phyloP scores from a whole-genome alignment of 768 basidiomycete genomes.

The Chlorophyllum brunneum region DNA sequence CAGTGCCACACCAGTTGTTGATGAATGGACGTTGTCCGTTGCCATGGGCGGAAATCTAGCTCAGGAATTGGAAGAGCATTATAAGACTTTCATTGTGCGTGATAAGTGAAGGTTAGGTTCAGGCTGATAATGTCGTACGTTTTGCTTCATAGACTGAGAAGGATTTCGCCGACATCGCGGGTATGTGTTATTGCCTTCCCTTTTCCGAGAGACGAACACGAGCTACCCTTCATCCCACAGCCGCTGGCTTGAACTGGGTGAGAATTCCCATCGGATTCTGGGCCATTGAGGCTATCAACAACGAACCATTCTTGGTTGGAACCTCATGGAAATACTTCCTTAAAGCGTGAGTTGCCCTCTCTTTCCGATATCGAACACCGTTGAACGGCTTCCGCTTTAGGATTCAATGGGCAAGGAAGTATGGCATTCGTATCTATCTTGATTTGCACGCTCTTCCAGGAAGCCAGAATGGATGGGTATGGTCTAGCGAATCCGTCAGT shows the following conservation, averaged over 20 bases:
- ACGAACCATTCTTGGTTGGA: constrained; percentile 79
- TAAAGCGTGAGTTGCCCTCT: constrained; percentile 33
- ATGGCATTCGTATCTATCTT: constrained; percentile 84
- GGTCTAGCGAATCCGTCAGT: constrained; percentile 13
- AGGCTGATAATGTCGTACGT: not conserved
- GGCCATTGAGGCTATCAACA: constrained; percentile 74
- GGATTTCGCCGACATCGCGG: constrained; percentile 34
- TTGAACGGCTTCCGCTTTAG: constrained; percentile 32
- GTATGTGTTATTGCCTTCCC: constrained; percentile 16
- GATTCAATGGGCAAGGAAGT: constrained; percentile 88
- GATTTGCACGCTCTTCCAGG: constrained; percentile 74
- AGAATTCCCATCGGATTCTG: constrained; percentile 85
- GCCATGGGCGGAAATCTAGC: constrained; percentile 66
- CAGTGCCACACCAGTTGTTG: constrained; percentile 42
- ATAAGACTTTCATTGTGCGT: constrained; percentile 45
- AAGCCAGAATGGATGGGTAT: constrained; percentile 80
- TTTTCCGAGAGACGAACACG: not conserved
- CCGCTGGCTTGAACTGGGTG: constrained; percentile 83
- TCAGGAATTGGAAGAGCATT: constrained; percentile 72
- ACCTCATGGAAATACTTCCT: constrained; percentile 69
- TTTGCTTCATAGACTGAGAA: constrained; percentile 26
- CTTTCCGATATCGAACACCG: constrained; percentile 8
- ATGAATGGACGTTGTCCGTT: constrained; percentile 74
- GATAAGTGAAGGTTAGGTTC: not conserved
- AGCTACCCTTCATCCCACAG: constrained; percentile 46